Evolutionary conservation across 345 rosid species (phyloP), one percentile per base, ranked within the genome.

Genomic region (Atalantia buxifolia): DNA sequence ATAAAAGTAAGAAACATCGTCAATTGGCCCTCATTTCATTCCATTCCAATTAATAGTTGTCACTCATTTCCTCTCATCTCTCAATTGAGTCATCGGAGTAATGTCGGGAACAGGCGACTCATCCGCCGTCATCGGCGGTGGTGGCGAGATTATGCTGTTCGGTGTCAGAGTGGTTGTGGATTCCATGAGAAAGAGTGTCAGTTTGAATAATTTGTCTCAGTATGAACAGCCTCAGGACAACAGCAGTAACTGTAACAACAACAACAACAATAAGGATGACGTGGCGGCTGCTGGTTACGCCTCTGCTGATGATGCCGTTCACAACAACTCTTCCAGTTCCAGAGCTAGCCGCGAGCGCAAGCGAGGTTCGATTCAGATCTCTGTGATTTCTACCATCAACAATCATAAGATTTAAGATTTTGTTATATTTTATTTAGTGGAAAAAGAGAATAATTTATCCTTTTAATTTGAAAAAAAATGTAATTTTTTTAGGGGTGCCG

Each of bases 91-190:
- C 13, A 24, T 56, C 50, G 22, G 64, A 21, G 31, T 27, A 14
- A 73, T 72, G 77, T 74, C 69, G 25, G 53, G 65, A 38, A 64
- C 76, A 9, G 33, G 28, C 10, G 70, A 74, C 31, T 60, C 76
- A 25, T 12, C 10, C 62, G 10, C 66, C 65, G 50, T 36, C 27
- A 48, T 19, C 42, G 66, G 64, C 0, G 77, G 66, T 2, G 84
- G 84, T 40, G 83, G 84, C 36, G 99, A 92, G 91, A 82, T 95
- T 76, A 90, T 92, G 98, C 86, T 95, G 79, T 95, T 95, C 55
- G 99, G 98, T 0, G 96, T 95, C 13, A 87, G 94, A 73, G 90
- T 95, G 75, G 93, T 95, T 42, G 96, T 95, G 78, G 99, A 95
- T 84, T 88, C 95, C 53, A 89, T 95, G 87, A 95, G 99, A 85